phyloP scores from a whole-genome alignment of 495 filamentous ascomycete species.

The Tricharina praecox region DNA sequence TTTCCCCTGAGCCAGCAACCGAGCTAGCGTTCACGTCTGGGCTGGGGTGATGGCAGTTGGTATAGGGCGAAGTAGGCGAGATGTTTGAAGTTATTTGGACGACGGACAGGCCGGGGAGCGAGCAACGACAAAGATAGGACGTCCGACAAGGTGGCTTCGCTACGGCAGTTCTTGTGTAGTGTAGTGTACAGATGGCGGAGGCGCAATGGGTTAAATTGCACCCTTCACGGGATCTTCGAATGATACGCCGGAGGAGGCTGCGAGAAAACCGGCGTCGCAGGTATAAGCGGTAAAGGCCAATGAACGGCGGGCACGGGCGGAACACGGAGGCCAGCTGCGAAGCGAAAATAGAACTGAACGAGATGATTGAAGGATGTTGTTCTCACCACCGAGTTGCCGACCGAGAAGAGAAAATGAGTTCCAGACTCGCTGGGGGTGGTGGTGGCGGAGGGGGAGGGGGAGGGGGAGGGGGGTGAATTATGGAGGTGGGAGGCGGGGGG shows the following conservation, averaged over 20 bases:
- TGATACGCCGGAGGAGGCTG: constrained; percentile 1
- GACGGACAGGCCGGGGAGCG: neutral
- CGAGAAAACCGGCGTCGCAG: constrained; percentile 4
- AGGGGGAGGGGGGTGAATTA: no score
- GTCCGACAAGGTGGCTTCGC: neutral
- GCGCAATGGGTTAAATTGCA: neutral
- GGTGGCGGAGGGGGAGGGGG: neutral
- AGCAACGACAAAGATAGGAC: neutral
- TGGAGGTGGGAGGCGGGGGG: no score
- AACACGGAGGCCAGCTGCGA: neutral
- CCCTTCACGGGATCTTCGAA: neutral
- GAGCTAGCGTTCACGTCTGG: no score
- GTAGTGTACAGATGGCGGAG: neutral
- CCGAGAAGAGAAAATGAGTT: neutral
- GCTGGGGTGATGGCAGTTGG: no score
- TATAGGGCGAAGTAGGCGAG: no score
- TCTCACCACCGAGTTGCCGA: neutral
- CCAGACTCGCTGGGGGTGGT: neutral
- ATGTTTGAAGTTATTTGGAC: no score
- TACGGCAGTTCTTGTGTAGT: neutral
- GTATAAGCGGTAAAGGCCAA: constrained; percentile 1
- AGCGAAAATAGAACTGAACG: neutral
- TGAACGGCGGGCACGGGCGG: neutral
- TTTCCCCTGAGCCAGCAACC: no score
- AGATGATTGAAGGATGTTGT: neutral